Percentiles rank a stretch among this genome's conserved stretches.
These are phyloP conservation scores for Candida frijolesensis DNA, from an alignment of 1,139 yeast species.

Conservation along the genomic window DNA sequence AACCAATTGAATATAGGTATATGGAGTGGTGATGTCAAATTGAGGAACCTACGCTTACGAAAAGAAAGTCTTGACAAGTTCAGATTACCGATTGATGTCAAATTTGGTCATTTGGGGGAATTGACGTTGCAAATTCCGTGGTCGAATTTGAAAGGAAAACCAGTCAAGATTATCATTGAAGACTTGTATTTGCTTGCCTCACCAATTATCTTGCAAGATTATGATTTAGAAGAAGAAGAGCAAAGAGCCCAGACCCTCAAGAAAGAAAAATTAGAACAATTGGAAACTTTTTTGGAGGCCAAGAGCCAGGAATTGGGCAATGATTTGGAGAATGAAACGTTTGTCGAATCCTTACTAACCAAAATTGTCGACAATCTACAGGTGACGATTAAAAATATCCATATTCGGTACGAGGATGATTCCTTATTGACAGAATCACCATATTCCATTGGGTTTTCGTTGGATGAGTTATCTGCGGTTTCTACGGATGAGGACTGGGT, in stretches of 20 bases:
- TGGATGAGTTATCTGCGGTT: conserved; percentile 87
- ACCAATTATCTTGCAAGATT: conserved; percentile 58
- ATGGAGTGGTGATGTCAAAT: conserved; percentile 96
- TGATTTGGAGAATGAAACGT: conserved; percentile 63
- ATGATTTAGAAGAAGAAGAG: conserved; percentile 67
- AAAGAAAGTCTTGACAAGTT: conserved; percentile 84
- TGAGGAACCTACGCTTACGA: conserved; percentile 74
- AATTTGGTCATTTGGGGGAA: conserved; percentile 88
- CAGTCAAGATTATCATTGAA: conserved; percentile 87
- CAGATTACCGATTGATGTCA: conserved; percentile 84
- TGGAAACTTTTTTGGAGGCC: conserved; percentile 60
- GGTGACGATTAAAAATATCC: conserved; percentile 89
- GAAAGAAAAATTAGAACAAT: conserved; percentile 63
- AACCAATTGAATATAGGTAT: conserved; percentile 93
- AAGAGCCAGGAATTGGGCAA: conserved; percentile 42
- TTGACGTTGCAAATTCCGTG: conserved; percentile 92
- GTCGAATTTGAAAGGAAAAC: conserved; percentile 91
- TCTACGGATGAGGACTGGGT: conserved; percentile 86
- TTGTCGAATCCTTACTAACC: conserved; percentile 84
- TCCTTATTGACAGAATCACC: conserved; percentile 68
- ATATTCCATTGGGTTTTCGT: conserved; percentile 79
- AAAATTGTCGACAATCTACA: conserved; percentile 93
- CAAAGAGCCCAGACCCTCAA: conserved; percentile 68
- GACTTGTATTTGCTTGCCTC: conserved; percentile 83
- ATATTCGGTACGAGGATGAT: conserved; percentile 86